Evolutionary conservation across 768 basidiomycete genomes (phyloP).

Genomic region (Nidularia sp.): DNA sequence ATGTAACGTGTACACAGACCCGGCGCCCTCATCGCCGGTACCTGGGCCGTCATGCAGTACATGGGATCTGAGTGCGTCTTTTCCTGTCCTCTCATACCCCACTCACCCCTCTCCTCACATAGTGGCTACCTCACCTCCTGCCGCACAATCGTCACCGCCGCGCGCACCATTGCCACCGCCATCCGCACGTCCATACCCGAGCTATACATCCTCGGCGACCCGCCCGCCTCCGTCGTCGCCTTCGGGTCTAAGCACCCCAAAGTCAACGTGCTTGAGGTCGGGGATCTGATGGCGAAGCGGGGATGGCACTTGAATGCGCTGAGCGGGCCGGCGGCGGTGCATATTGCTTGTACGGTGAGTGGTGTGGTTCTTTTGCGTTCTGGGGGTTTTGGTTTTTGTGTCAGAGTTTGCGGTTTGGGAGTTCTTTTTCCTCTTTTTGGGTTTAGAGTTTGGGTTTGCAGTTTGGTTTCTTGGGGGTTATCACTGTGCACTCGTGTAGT

Average conservation of each 20-base stretch:
- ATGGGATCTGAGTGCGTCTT: slow-evolving; percentile 58
- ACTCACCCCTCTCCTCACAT: too few relatives aligned
- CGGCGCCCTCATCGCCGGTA: slow-evolving; percentile 88
- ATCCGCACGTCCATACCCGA: slow-evolving; percentile 73
- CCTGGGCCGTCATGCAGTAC: slow-evolving; percentile 96
- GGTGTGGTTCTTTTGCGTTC: neutral
- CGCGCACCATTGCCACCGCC: slow-evolving; percentile 63
- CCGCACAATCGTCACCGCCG: slow-evolving; percentile 69
- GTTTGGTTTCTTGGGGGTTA: neutral
- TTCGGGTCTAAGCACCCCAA: slow-evolving; percentile 64
- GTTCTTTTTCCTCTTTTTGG: too few relatives aligned
- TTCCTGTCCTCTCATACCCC: too few relatives aligned
- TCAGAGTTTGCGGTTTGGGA: too few relatives aligned
- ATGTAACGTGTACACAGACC: slow-evolving; percentile 45
- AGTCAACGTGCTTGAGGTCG: slow-evolving; percentile 82
- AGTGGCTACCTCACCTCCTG: slow-evolving; percentile 84
- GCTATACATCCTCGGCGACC: slow-evolving; percentile 85
- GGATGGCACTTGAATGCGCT: slow-evolving; percentile 95
- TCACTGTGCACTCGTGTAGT: too few relatives aligned
- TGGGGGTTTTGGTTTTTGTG: too few relatives aligned
- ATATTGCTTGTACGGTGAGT: slow-evolving; percentile 91
- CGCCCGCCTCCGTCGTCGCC: slow-evolving; percentile 86
- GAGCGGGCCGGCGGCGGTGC: slow-evolving; percentile 73
- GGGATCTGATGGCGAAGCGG: slow-evolving; percentile 77
- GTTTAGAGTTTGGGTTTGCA: neutral